A percentile compares a stretch with the other conserved stretches of the same genome.
phyloP scores from a whole-genome alignment of 805 yeast genomes.

The Candida ovalis region DNA sequence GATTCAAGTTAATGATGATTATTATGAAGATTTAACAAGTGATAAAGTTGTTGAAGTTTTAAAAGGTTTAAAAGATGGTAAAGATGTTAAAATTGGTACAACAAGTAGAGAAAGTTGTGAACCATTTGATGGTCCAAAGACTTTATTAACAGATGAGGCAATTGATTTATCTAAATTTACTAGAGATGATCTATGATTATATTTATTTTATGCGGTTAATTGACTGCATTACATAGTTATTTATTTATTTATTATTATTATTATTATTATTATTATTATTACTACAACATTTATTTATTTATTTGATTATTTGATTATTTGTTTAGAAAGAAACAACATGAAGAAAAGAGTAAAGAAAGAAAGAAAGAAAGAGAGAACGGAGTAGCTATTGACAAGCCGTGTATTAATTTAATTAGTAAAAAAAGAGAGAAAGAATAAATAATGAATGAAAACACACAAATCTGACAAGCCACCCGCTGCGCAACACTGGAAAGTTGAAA shows the following conservation, averaged over 20 bases:
- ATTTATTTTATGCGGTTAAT: too few relatives aligned
- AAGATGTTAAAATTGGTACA: conserved; percentile 59
- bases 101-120: conserved; percentile 69
- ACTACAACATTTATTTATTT: conserved; percentile 1
- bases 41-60: conserved; percentile 59
- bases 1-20: conserved; percentile 81
- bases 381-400: too few relatives aligned
- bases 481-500: too few relatives aligned
- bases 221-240: not conserved
- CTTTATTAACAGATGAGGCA: conserved; percentile 58
- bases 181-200: conserved; percentile 67
- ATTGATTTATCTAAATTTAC: conserved; percentile 66
- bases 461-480: too few relatives aligned
- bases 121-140: conserved; percentile 68
- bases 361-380: too few relatives aligned
- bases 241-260: conserved; percentile 5
- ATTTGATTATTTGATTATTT: conserved; percentile 3
- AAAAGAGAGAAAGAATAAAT: too few relatives aligned
- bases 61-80: conserved; percentile 61
- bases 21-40: conserved; percentile 74
- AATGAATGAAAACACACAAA: too few relatives aligned
- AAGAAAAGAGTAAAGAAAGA: too few relatives aligned
- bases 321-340: not conserved
- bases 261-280: not conserved
- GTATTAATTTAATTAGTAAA: too few relatives aligned